phyloP scores from a whole-genome alignment of 495 filamentous ascomycete species.

The Corynascus novoguineensis region DNA sequence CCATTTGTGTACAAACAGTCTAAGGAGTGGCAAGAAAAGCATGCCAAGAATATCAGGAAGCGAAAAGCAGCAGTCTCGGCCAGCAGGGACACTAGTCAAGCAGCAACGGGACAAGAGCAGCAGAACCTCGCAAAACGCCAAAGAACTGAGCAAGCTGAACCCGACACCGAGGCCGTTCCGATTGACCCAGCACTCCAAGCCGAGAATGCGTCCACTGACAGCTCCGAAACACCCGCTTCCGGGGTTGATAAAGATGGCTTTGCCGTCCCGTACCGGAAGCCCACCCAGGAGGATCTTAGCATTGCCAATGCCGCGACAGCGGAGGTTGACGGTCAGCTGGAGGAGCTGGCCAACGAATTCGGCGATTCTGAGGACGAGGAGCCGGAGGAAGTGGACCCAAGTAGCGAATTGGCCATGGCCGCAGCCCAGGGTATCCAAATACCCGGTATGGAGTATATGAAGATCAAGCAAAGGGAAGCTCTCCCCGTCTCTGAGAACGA shows the following conservation, averaged over 20 bases:
- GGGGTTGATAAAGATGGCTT: slow-evolving; percentile 30
- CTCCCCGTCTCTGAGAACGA: neutral
- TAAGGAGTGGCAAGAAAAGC: slow-evolving; percentile 47
- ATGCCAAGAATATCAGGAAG: slow-evolving; percentile 40
- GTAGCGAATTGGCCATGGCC: slow-evolving; percentile 32
- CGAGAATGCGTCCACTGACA: neutral
- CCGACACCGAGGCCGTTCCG: slow-evolving; percentile 6
- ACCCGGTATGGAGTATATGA: slow-evolving; percentile 18
- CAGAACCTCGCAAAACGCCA: slow-evolving; percentile 16
- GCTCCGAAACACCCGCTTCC: slow-evolving; percentile 1
- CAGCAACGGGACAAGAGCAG: slow-evolving; percentile 24
- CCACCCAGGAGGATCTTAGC: slow-evolving; percentile 5
- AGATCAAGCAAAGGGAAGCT: slow-evolving; percentile 10
- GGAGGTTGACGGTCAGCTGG: slow-evolving; percentile 17
- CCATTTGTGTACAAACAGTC: slow-evolving; percentile 70
- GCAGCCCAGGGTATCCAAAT: slow-evolving; percentile 27
- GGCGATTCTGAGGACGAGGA: slow-evolving; percentile 35
- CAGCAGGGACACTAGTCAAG: slow-evolving; percentile 27
- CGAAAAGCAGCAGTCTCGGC: slow-evolving; percentile 23
- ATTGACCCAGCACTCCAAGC: neutral
- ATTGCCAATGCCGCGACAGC: neutral
- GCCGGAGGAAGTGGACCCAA: slow-evolving; percentile 27
- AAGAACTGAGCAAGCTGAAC: slow-evolving; percentile 18
- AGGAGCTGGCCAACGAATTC: slow-evolving; percentile 30
- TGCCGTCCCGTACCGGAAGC: slow-evolving; percentile 22